Conservation (phyloP, 2,329 filamentous ascomycete species). For the Botrytis sinoallii region DNA sequence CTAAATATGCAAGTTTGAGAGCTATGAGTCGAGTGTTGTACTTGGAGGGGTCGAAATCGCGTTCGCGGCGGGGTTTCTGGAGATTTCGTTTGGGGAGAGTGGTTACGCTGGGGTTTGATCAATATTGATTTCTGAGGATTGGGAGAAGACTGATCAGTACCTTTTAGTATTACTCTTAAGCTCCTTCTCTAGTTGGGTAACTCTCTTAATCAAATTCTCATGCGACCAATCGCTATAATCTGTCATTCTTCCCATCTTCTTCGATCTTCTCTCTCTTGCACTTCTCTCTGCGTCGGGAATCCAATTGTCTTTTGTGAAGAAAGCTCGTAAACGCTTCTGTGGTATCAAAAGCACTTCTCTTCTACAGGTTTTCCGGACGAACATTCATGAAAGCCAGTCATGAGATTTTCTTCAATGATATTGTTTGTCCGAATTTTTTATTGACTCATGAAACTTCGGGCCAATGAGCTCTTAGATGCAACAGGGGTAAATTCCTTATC, state of each 20-base stretch:
- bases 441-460: slow-evolving; percentile 8
- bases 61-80: slow-evolving; percentile 34
- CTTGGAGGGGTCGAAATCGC: slow-evolving; percentile 66
- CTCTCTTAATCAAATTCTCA: slow-evolving; percentile 63
- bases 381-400: slow-evolving; percentile 12
- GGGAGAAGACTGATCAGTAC: slow-evolving; percentile 17
- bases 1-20: slow-evolving; percentile 90
- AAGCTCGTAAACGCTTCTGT: neutral
- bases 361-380: neutral
- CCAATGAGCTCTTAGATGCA: slow-evolving; percentile 10
- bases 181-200: slow-evolving; percentile 65
- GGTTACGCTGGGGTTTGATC: slow-evolving; percentile 17
- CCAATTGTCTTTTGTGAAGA: neutral
- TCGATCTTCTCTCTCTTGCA: slow-evolving; percentile 14
- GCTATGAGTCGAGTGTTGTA: slow-evolving; percentile 85
- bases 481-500: slow-evolving; percentile 18
- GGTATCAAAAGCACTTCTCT: neutral
- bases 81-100: slow-evolving; percentile 42
- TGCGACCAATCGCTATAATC: slow-evolving; percentile 67
- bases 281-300: slow-evolving; percentile 16
- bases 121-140: neutral
- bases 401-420: neutral
- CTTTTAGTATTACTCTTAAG: slow-evolving; percentile 50
- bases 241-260: slow-evolving; percentile 30
- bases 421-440: neutral